Base-by-base conservation (phyloP, 2,329 filamentous ascomycete genomes). In the Rutstroemia sp. region DNA sequence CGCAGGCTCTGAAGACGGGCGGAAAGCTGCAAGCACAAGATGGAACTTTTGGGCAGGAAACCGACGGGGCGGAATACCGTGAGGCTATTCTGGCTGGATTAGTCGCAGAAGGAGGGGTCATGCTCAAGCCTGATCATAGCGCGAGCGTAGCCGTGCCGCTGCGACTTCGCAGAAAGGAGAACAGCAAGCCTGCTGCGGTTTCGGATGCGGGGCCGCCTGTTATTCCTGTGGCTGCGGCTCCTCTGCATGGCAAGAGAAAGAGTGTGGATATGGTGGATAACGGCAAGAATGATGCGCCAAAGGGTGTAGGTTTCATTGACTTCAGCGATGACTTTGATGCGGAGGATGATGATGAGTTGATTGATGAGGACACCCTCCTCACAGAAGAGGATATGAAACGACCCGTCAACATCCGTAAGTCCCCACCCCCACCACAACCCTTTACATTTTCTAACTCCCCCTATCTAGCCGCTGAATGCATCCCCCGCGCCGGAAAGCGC, bases 321-420 rank as follows among this genome's bases (percentile, higher is more conserved):
- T 76, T 86, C 56, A 77, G 76, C 60, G 73, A 74, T 58, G 75
- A 68, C 67, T 80, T 74, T 57, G 75, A 71, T 37, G 69, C 63
- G 59, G 78, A 77, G 45, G 75, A 80, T 47, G 87, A 91, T 64
- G 90, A 95, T 61, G 92, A 95, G 55, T 73, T 95, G 54, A 94
- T 99, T 63, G 91, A 97, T 68, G 94, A 97, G 71, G 87, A 96
- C 67, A 85, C 84, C 9, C 77, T 99, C 34, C 76, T 99, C 64
- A 89, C 86, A 3, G 91, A 92, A 67, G 89, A 90, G 60, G 92
- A 99, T 68, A 77, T 94, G 64, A 83, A 83, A 63, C 79, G 84
- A 64, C 87, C 88, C 21, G 80, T 95, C 55, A 82, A 87, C 62
- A 86, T 90, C 64, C 91, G 92, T 96, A 77, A 73, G 88, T 83